Base-by-base conservation (phyloP, 2,329 filamentous ascomycete genomes). In the Aschersonia sp. region DNA sequence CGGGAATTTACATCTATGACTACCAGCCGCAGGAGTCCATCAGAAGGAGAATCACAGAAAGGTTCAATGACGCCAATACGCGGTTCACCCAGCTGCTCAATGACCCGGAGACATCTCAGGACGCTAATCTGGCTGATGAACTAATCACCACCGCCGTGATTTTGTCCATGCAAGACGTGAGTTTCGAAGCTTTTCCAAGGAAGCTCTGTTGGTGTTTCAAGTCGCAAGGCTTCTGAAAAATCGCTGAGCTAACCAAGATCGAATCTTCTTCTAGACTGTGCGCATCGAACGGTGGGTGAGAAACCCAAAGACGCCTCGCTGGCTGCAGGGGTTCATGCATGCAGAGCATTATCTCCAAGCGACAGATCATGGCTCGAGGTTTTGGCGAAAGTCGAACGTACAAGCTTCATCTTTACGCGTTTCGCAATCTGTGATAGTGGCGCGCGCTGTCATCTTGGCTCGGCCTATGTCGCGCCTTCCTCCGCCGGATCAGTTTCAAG, bases 1-100 rank as follows among this genome's bases (percentile, higher is more conserved):
- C 65, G 3, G 65, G 65, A 2, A 61, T 67, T 1, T 69, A 69
- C 31, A 63, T 69, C 5, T 65, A 67, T 48, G 66, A 69, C 48
- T 69, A 68, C 35, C 48, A 61, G 12, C 65, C 64, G 1, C 53
- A 59, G 31, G 58, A 63, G 6, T 50, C 51, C 4, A 54, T 68
- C 9, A 56, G 58, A 12, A 53, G 53, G 7, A 56, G 59, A 9
- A 61, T 66, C 46, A 67, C 66, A 43, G 47, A 59, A 9, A 57
- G 58, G 28, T 66, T 65, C 48, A 41, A 44, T 9, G 47, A 52
- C 20, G 62, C 64, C 4, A 62, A 65, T 41, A 31, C 50, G 3
- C 59, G 63, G 4, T 55, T 66, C 30, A 56, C 53, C 10, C 44
- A 51, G 5, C 53, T 67, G 31, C 56, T 67, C 0, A 53, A 54